Base-by-base conservation (phyloP, 495 filamentous ascomycete genomes). In the Parachaetomium inaequale region DNA sequence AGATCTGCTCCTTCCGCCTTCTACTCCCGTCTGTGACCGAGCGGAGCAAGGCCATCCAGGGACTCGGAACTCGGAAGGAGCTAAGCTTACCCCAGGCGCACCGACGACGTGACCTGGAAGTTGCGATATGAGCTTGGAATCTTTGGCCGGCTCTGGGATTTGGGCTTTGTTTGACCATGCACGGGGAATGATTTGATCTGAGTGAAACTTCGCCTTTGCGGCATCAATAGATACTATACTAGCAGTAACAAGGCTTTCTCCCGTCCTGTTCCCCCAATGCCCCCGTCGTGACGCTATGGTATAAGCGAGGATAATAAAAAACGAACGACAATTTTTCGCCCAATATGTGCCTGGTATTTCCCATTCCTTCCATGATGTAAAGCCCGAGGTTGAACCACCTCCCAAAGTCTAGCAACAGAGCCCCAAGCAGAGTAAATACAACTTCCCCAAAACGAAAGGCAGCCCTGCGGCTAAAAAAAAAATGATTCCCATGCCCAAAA, bases 321-420 rank as follows among this genome's bases (percentile, higher is more conserved):
- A 54, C 38, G 49, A 61, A 54, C 25, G 58, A 19, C 23, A 26
- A 7, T 54, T 61, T n/a, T 54, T 60, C 36, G 58, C 47, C 57
- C 58, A 45, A 11, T 26, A 28, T 59, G 31, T 38, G 23, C 56
- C 43, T 59, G 57, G 47, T 60, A 60, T 60, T 42, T 60, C 47
- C 40, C 43, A 28, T 46, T 40, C 31, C 31, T 19, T 25, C 42
- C 52, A 32, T 49, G n/a, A 40, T 40, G 40, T 55, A 19, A 55
- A 49, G 25, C 31, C 59, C 38, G 12, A 56, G 47, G 31, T 29
- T 29, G 28, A 55, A 34, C 32, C 36, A 23, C 58, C 25, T 32
- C 23, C 43, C n/a, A 32, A 42, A 34, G 17, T 54, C 51, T 54
- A 54, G 54, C 19, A 29, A 56, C 38, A 34, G 49, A 34, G 21